Conservation (phyloP, 2,329 filamentous ascomycete genomes). For the Sarocladium kiliense region DNA sequence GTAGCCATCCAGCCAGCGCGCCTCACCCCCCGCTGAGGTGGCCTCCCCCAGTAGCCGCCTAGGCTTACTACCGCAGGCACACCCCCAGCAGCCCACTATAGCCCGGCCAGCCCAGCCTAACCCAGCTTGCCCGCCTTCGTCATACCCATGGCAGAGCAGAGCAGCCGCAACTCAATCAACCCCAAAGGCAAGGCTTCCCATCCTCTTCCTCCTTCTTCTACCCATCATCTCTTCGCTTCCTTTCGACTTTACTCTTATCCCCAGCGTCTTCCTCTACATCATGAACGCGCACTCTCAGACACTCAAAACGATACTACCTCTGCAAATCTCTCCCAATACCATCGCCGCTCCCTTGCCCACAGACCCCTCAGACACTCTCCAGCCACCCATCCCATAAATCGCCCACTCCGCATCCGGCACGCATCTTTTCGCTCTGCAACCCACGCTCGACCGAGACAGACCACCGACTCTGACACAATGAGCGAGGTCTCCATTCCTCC, state of each 20-base stretch:
- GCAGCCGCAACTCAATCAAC: not conserved
- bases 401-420: not conserved
- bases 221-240: not conserved
- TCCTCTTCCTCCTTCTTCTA: not conserved
- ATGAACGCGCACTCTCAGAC: not conserved
- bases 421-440: not conserved
- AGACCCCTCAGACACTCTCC: conserved; percentile 3
- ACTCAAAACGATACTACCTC: not conserved
- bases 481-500: conserved; percentile 26
- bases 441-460: not conserved
- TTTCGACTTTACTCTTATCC: not conserved
- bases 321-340: not conserved
- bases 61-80: not conserved
- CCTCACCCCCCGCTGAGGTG: not conserved
- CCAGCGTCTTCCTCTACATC: not conserved
- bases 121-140: not conserved
- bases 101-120: not conserved
- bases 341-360: not conserved
- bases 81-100: not conserved
- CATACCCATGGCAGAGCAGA: not conserved
- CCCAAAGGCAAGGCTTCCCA: not conserved
- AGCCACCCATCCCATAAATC: not conserved
- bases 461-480: conserved; percentile 20
- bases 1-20: not conserved
- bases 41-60: not conserved